Conservation (phyloP, 352 stramenopile species). For the Globisporangium echinulatum region DNA sequence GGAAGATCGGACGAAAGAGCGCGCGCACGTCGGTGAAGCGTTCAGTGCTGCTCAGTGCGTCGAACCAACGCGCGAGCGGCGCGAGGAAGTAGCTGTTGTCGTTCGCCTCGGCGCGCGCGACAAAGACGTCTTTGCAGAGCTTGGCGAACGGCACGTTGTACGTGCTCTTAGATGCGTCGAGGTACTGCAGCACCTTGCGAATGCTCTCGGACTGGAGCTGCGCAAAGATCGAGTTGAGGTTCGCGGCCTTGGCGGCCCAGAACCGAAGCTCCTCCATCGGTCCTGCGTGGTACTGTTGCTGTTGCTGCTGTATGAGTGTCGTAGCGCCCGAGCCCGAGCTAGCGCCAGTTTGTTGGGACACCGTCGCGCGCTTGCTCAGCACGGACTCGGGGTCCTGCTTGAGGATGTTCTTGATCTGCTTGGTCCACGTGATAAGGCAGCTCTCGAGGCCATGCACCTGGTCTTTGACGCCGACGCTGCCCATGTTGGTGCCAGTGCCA, state of each 20-base stretch:
- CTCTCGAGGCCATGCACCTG: constrained; percentile 84
- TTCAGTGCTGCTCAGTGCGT: constrained; percentile 25
- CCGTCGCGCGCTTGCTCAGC: constrained; percentile 35
- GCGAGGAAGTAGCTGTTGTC: constrained; percentile 84
- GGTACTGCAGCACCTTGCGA: constrained; percentile 80
- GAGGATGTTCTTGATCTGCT: constrained; percentile 92
- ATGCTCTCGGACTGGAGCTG: constrained; percentile 87
- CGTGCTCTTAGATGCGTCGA: constrained; percentile 86
- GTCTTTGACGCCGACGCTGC: constrained; percentile 40
- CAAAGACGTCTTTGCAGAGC: constrained; percentile 89
- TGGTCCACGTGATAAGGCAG: constrained; percentile 91
- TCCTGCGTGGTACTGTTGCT: constrained; percentile 38
- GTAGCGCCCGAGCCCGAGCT: constrained; percentile 2
- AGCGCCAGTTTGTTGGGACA: too few species aligned
- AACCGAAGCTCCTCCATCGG: constrained; percentile 88
- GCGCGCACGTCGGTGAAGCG: constrained; percentile 43
- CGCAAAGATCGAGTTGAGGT: constrained; percentile 89
- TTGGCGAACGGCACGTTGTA: constrained; percentile 92
- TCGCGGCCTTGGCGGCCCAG: constrained; percentile 75
- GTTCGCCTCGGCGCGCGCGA: constrained; percentile 80
- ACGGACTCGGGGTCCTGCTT: constrained; percentile 83
- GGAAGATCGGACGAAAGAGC: constrained; percentile 83
- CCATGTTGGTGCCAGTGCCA: too few species aligned
- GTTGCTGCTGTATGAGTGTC: background rate
- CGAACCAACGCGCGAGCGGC: constrained; percentile 64